Evolutionary conservation across 441 rosid genomes (phyloP), one percentile per base, ranked within the genome.

Genomic region (Raphanus hybrid): DNA sequence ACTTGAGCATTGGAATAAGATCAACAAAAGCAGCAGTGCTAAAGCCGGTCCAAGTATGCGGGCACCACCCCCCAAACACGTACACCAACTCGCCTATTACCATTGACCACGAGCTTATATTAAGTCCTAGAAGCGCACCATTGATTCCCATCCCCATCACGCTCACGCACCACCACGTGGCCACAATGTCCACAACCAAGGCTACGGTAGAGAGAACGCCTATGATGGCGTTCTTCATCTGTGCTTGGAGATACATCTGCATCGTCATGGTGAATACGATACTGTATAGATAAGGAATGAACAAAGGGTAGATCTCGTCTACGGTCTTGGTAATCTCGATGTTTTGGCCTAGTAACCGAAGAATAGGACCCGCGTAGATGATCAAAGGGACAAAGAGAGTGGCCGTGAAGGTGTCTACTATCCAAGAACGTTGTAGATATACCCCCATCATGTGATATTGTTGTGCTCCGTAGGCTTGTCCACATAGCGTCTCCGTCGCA

Each of bases 401-500:
- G 1, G 91, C 82, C 1, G 74, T 58, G 0, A 37, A 64, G 2
- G 29, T 6, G 48, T 81, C 81, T 8, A 90, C 75, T 2, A 93
- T 81, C 96, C 93, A 88, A 6, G 98, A 93, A 70, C 97, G 78
- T 75, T 93, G 98, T 35, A 91, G 69, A 79, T 91, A 93, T 60
- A 91, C 85, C 0, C 98, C 98, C 83, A 93, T 15, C 97, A 93
- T 90, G 64, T 86, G 91, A 78, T 87, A 81, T 52, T 91, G 94
- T 45, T 74, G 41, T 9, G 98, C 97, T 20, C 98, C 98, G 48
- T 75, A 93, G 11, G 97, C 94, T 87, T 93, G 98, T 12, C 98
- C 97, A 29, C 98, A 91, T n/a, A 93, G 41, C 0, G 98, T 93
- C 43, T 93, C 96, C 0, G 94, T 89, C 9, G 97, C 98, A 57